These are phyloP conservation scores for Mediolabrus comicus DNA, from an alignment of 108 stramenopile species.

Conservation along the genomic window DNA sequence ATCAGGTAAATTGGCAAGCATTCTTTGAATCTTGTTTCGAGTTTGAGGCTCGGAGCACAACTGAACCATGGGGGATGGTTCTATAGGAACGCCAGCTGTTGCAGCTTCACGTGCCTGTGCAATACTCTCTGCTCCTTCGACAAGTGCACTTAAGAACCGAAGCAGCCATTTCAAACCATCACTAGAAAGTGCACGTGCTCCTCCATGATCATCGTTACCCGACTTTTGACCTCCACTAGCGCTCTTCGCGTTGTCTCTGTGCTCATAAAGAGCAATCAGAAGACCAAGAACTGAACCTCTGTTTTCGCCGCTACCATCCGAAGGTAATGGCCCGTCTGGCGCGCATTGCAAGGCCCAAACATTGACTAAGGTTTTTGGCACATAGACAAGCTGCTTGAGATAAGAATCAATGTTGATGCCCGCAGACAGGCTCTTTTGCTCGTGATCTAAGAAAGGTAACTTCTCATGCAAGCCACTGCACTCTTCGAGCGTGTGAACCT, in stretches of 20 bases:
- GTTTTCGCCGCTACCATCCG: conserved; percentile 74
- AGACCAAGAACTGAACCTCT: conserved; percentile 84
- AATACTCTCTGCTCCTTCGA: conserved; percentile 76
- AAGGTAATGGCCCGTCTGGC: conserved; percentile 73
- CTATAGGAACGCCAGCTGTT: conserved; percentile 57
- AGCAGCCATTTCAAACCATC: conserved; percentile 87
- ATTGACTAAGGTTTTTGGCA: conserved; percentile 69
- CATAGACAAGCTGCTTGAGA: conserved; percentile 64
- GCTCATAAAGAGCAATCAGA: conserved; percentile 85
- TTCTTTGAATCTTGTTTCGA: conserved; percentile 51
- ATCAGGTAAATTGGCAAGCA: conserved; percentile 72
- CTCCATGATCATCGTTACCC: conserved; percentile 76
- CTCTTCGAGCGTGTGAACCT: conserved; percentile 87
- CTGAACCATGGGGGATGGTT: conserved; percentile 4
- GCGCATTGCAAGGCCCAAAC: conserved; percentile 77
- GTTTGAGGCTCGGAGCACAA: conserved; percentile 53
- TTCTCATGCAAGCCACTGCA: conserved; percentile 69
- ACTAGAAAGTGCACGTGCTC: conserved; percentile 69
- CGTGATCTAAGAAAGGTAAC: conserved; percentile 78
- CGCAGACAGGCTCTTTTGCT: conserved; percentile 70
- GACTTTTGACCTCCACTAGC: conserved; percentile 34
- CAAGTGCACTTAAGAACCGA: conserved; percentile 79
- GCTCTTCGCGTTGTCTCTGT: conserved; percentile 59
- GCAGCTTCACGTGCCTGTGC: conserved; percentile 67
- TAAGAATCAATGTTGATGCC: conserved; percentile 79